A percentile compares a stretch with the other conserved stretches of the same genome.
Conservation (phyloP, 2,329 filamentous ascomycete genomes). For the Fusarium neocosmosporiellum region DNA sequence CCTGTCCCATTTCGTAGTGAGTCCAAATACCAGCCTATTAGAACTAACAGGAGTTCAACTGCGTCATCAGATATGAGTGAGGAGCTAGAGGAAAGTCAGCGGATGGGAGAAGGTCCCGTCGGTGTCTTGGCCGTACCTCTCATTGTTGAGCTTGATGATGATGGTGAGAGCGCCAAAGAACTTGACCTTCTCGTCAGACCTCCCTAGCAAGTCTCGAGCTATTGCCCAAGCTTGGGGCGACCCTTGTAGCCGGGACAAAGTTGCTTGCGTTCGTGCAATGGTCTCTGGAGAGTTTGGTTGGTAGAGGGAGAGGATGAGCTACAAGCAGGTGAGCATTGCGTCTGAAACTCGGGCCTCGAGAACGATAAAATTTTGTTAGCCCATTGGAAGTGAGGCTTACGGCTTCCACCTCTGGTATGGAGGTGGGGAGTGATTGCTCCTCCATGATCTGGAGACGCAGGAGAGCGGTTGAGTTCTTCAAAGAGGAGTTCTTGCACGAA, state of each 20-base stretch:
- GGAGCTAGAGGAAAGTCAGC: conserved; percentile 46
- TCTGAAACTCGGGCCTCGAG: background rate
- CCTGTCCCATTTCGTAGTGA: conserved; percentile 64
- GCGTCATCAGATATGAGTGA: conserved; percentile 68
- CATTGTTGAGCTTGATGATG: conserved; percentile 94
- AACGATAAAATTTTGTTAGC: background rate
- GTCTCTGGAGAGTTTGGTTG: conserved; percentile 60
- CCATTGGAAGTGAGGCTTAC: conserved; percentile 12
- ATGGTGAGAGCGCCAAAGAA: conserved; percentile 96
- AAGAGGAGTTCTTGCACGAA: background rate
- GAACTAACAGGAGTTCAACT: conserved; percentile 66
- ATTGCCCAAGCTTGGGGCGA: conserved; percentile 87
- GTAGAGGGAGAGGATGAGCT: conserved; percentile 66
- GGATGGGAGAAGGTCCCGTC: too few relatives aligned
- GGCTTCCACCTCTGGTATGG: conserved; percentile 32
- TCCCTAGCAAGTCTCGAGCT: conserved; percentile 78
- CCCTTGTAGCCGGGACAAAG: conserved; percentile 81
- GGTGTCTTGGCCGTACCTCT: conserved; percentile 67
- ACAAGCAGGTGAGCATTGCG: conserved; percentile 22
- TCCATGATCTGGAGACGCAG: conserved; percentile 18
- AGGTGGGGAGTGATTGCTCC: conserved; percentile 27
- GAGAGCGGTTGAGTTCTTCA: background rate
- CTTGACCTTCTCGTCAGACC: conserved; percentile 78
- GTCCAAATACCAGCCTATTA: conserved; percentile 71
- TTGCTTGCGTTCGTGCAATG: conserved; percentile 71